phyloP scores from a whole-genome alignment of 2,329 filamentous ascomycete species.

The Mycosphaerella arachidis region DNA sequence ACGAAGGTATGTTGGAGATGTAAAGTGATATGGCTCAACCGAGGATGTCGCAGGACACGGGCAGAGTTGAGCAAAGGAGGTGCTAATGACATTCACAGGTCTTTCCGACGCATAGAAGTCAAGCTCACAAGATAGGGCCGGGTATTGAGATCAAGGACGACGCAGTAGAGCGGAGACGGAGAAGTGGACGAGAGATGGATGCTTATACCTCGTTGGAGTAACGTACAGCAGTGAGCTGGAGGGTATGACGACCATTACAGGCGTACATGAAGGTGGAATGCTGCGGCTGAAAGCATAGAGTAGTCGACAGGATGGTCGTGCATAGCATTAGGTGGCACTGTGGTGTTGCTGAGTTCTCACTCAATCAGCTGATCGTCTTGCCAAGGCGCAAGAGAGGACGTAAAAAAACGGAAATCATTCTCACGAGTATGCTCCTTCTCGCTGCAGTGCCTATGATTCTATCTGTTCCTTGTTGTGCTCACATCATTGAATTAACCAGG shows the following conservation, averaged over 20 bases:
- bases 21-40: not conserved
- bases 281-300: not conserved
- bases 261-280: constrained; percentile 10
- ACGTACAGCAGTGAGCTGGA: constrained; percentile 6
- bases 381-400: not conserved
- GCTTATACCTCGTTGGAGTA: constrained; percentile 67
- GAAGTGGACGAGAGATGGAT: constrained; percentile 53
- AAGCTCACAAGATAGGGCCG: constrained; percentile 64
- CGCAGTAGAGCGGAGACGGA: constrained; percentile 52
- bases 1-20: constrained; percentile 68
- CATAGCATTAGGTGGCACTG: constrained; percentile 1
- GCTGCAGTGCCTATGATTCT: no score
- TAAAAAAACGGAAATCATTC: no score
- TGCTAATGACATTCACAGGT: constrained; percentile 39
- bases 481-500: not conserved
- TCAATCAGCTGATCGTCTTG: not conserved
- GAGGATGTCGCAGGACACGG: not conserved
- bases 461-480: no score
- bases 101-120: constrained; percentile 56
- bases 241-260: not conserved
- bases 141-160: constrained; percentile 76
- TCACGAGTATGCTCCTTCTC: no score
- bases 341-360: not conserved
- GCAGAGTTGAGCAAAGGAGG: not conserved
- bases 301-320: not conserved